Base-by-base conservation (phyloP, 495 filamentous ascomycete species). In the Cladorrhinum samala region DNA sequence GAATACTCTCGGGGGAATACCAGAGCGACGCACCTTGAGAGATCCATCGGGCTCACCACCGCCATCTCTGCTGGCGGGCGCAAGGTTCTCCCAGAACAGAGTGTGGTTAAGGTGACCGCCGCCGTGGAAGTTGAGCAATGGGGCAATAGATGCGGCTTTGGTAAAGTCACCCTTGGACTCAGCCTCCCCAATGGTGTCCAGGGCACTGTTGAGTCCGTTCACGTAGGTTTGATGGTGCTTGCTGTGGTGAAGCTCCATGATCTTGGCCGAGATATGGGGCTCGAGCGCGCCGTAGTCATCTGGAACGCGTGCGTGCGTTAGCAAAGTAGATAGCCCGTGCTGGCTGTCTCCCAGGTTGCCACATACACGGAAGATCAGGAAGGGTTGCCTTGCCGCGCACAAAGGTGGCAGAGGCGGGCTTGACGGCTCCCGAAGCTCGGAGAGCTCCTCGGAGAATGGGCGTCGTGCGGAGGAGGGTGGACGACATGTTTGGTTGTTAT, bases 41-140 rank as follows among this genome's bases (percentile, higher is more conserved):
- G 61, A 55, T 13, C 78, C 78, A 39, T 84, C 77, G 9, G 81
- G 87, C 56, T 86, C 82, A 62, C 92, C 90, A 59, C 94, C 93
- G 54, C 93, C 73, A 14, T 69, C 70, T 49, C 74, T 61, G 64
- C 66, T 71, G 57, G 84, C 86, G 20, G 91, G 92, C 13, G 90
- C 86, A 43, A 96, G 77, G 79, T 96, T 96, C 79, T 97, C 89
- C 93, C 93, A 97, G 81, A 97, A 97, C 39, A 97, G 81, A 20
- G 80, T 80, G 79, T 97, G 92, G 78, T 96, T 97, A 64, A 93
- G 68, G 75, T 97, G 92, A 43, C 92, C 92, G 60, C 91, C 92
- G 48, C 94, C 93, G 74, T 98, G 83, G 82, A 98, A 98, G 80
- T 94, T 97, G 76, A 98, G 85, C 52, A 88, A 68, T 0, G 91